These are phyloP conservation scores for Candida michaelii DNA, from an alignment of 805 yeast genomes.

Conservation along the genomic window DNA sequence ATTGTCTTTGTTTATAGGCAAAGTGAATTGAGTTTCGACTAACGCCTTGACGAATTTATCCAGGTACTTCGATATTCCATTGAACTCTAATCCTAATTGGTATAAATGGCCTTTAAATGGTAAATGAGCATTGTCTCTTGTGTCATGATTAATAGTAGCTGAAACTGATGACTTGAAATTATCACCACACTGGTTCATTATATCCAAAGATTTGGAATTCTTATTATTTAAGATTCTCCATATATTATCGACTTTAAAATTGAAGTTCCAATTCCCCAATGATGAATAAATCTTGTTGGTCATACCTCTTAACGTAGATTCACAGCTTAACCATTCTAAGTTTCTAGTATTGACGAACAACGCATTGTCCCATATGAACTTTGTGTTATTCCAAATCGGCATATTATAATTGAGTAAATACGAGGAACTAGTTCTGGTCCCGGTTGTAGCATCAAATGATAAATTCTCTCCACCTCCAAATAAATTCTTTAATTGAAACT, in stretches of 20 bases:
- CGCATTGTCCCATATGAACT: conserved; percentile 38
- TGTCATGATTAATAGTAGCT: conserved; percentile 42
- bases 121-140: conserved; percentile 43
- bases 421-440: conserved; percentile 50
- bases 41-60: conserved; percentile 42
- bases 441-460: conserved; percentile 51
- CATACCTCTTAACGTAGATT: conserved; percentile 43
- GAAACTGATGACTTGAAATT: conserved; percentile 45
- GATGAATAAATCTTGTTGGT: conserved; percentile 42
- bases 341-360: conserved; percentile 44
- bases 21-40: conserved; percentile 39
- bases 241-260: conserved; percentile 46
- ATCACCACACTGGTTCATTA: conserved; percentile 43
- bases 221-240: conserved; percentile 35
- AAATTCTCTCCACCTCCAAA: conserved; percentile 59
- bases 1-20: conserved; percentile 17
- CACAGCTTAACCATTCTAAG: conserved; percentile 50
- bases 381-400: conserved; percentile 45
- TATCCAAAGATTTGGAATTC: conserved; percentile 28
- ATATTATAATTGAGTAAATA: conserved; percentile 48
- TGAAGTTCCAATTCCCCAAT: conserved; percentile 41
- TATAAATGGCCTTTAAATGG: conserved; percentile 43
- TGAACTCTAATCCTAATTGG: conserved; percentile 36
- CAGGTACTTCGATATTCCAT: conserved; percentile 29
- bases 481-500: conserved; percentile 58